A percentile compares a stretch with the other conserved stretches of the same genome.
Evolutionary conservation across 257 asterid species (phyloP).

Genomic region (Mitragyna speciosa): DNA sequence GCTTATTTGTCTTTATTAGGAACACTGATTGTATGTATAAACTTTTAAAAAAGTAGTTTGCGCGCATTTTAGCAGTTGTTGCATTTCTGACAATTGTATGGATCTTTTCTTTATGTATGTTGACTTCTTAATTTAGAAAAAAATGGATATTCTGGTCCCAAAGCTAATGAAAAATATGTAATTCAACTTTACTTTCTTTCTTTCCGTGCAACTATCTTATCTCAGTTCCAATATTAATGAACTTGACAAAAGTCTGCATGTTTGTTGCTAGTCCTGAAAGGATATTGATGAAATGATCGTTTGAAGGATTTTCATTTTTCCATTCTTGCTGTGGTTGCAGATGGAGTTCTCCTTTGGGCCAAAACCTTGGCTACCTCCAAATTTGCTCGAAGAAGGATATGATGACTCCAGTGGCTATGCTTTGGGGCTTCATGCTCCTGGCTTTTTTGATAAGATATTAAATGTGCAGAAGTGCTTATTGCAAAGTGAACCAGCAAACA

Average conservation of each 20-base stretch:
- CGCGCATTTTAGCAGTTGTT: too few relatives aligned
- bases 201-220: not conserved
- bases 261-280: not conserved
- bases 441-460: conserved; percentile 88
- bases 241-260: not conserved
- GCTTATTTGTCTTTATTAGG: too few relatives aligned
- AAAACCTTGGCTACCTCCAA: conserved; percentile 80
- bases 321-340: conserved; percentile 38
- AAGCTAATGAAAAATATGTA: not conserved
- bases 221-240: not conserved
- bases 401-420: conserved; percentile 52
- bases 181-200: not conserved
- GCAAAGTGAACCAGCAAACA: conserved; percentile 79
- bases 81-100: not conserved
- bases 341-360: conserved; percentile 96
- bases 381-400: conserved; percentile 47
- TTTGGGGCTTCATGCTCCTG: conserved; percentile 96
- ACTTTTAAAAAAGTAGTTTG: too few relatives aligned
- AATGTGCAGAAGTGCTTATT: conserved; percentile 73
- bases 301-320: conserved; percentile 7
- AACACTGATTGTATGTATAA: too few relatives aligned
- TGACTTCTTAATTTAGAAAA: not conserved
- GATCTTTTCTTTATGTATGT: not conserved
- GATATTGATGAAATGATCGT: not conserved
- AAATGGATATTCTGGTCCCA: not conserved